Conservation (phyloP, 805 yeast species). For the Ogataea salicorniae region DNA sequence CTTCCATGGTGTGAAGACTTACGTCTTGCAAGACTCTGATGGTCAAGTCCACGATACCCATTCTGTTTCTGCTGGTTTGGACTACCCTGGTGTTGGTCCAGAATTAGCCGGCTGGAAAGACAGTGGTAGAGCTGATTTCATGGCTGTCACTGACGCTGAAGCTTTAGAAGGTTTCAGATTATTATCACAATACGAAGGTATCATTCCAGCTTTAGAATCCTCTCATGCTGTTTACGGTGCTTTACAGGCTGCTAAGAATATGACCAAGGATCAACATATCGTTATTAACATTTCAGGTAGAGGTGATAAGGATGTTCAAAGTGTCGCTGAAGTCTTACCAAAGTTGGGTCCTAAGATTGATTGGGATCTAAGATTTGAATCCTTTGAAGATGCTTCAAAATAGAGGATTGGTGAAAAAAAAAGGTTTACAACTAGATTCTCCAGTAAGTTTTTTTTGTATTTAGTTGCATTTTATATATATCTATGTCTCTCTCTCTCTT, state of each 20-base stretch:
- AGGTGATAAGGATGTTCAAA: constrained; percentile 98
- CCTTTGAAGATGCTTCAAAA: constrained; percentile 29
- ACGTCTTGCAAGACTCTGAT: constrained; percentile 82
- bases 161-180: constrained; percentile 88
- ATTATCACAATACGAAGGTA: constrained; percentile 91
- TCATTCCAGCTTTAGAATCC: constrained; percentile 96
- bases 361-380: constrained; percentile 92
- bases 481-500: no score
- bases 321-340: constrained; percentile 93
- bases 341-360: constrained; percentile 83
- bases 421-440: neutral
- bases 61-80: constrained; percentile 97
- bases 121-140: constrained; percentile 84
- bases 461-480: neutral
- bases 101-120: constrained; percentile 94
- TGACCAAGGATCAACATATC: constrained; percentile 73
- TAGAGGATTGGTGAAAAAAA: constrained; percentile 1
- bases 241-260: constrained; percentile 75
- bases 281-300: constrained; percentile 94
- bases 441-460: neutral
- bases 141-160: constrained; percentile 93
- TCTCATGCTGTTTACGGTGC: constrained; percentile 96
- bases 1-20: constrained; percentile 95
- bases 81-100: constrained; percentile 99
- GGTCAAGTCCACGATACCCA: constrained; percentile 98